Evolutionary conservation across 116 monocot species (phyloP).

Genomic region (Phalaenopsis hybrid): DNA sequence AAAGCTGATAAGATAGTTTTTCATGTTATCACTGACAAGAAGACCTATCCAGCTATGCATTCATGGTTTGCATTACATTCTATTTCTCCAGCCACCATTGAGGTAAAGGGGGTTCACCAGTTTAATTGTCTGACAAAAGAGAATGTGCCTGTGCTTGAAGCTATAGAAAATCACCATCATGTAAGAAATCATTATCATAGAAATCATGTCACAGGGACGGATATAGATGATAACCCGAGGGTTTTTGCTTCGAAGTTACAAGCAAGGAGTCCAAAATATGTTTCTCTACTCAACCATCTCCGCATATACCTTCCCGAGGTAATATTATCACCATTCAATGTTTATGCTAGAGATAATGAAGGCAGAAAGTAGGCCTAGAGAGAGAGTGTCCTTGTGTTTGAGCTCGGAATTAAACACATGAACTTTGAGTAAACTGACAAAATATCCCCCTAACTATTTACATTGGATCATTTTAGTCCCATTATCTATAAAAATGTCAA

Average conservation of each 20-base stretch:
- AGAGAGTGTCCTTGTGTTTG: background rate
- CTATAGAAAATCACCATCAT: constrained; percentile 63
- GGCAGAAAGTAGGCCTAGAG: background rate
- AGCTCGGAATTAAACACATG: too few relatives aligned
- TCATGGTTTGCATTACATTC: constrained; percentile 91
- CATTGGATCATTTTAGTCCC: too few relatives aligned
- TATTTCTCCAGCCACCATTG: constrained; percentile 58
- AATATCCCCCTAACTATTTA: too few relatives aligned
- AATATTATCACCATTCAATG: constrained; percentile 9
- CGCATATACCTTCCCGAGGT: constrained; percentile 98
- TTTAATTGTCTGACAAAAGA: constrained; percentile 86
- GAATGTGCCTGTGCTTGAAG: constrained; percentile 81
- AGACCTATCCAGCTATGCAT: constrained; percentile 93
- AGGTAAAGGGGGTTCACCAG: constrained; percentile 87
- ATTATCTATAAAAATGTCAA: too few relatives aligned
- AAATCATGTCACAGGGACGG: constrained; percentile 35
- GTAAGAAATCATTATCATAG: constrained; percentile 81
- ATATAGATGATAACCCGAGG: constrained; percentile 55
- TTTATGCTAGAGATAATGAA: background rate
- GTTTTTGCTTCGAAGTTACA: constrained; percentile 71
- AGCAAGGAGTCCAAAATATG: constrained; percentile 87
- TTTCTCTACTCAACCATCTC: constrained; percentile 85
- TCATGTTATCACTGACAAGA: constrained; percentile 94
- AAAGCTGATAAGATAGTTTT: constrained; percentile 71
- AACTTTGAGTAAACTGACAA: too few relatives aligned